Evolutionary conservation across 1,284 basidiomycete species (phyloP), one percentile per base, ranked within the genome.

Genomic region (Fistulina hepatica): DNA sequence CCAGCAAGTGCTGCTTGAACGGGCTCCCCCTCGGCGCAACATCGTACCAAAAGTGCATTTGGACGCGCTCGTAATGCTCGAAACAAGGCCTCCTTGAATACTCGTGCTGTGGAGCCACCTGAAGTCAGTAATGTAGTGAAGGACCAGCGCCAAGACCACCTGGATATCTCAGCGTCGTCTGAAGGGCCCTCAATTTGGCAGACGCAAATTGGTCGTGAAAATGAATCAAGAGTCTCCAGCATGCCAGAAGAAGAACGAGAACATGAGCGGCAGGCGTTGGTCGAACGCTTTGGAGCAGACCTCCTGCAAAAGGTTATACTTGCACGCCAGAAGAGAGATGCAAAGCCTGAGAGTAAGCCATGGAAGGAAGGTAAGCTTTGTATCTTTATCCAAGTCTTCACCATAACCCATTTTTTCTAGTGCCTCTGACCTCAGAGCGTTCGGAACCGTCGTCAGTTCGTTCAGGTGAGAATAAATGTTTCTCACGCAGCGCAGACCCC

Each of bases 221-320:
- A 82, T 50, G 64, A 68, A 39, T 53, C 55, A 16, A 57, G 62
- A 12, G 65, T 83, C 5, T 62, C 61, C 6, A 52, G 49, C 2
- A 83, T 85, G 80, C 63, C 64, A 5, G 61, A 65, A 6, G 66
- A 70, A 21, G 72, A 84, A 48, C 61, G 71, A 12, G 65, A 72
- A 39, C 56, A 67, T 37, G 79, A 80, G 51, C 62, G 68, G 39
- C 57, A 60, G 39, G 75, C 82, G 46, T 73, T 88, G 25, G 47
- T 81, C 25, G 71, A 78, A 43, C 64, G 67, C 32, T 81, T 89
- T 57, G 84, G 84, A 0, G 51, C 67, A 1, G 69, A 67, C 21
- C 61, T 85, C 20, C 65, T n/a, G n/a, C n/a, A 67, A 7, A 76
- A 77, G 26, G 60, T 79, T 3, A 48, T 91, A n/a, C n/a, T n/a